A percentile compares a stretch with the other conserved stretches of the same genome.
Conservation (phyloP, 225 moss, liverwort and hornwort species). For the Lunularia cruciata region DNA sequence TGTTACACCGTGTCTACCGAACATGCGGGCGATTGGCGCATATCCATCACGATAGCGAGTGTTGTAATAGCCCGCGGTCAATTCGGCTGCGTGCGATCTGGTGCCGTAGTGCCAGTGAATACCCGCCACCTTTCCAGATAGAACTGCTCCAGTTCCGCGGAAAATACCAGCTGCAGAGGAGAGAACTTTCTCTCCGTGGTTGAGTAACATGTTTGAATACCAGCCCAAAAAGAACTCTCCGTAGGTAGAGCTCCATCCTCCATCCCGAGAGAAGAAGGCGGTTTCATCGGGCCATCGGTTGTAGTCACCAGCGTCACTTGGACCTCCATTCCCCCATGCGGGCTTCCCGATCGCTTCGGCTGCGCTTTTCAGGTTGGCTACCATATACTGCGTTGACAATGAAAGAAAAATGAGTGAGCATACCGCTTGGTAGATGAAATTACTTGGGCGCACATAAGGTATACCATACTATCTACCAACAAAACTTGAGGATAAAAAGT, state of each 20-base stretch:
- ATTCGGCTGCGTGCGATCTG: constrained; percentile 52
- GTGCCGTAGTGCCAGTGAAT: constrained; percentile 59
- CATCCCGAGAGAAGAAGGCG: constrained; percentile 41
- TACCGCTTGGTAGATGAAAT: neutral
- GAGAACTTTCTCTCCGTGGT: constrained; percentile 37
- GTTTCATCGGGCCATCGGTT: constrained; percentile 48
- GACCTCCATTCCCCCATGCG: constrained; percentile 50
- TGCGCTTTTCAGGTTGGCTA: constrained; percentile 39
- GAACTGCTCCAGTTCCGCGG: constrained; percentile 29
- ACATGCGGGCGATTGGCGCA: constrained; percentile 48
- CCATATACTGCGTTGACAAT: constrained; percentile 42
- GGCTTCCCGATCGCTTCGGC: constrained; percentile 40
- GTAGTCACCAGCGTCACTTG: constrained; percentile 52
- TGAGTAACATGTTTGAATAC: constrained; percentile 39
- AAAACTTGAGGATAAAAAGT: no score
- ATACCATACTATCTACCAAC: no score
- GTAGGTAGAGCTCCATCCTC: constrained; percentile 46
- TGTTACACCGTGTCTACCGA: constrained; percentile 43
- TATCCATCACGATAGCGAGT: constrained; percentile 50
- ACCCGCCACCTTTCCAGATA: constrained; percentile 53
- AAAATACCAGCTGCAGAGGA: constrained; percentile 34
- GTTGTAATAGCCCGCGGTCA: constrained; percentile 59
- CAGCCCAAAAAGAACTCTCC: constrained; percentile 49
- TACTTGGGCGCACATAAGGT: no score
- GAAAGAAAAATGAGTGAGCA: constrained; percentile 7